phyloP scores from a whole-genome alignment of 768 basidiomycete genomes.

The Agaricus sinodeliciosus region DNA sequence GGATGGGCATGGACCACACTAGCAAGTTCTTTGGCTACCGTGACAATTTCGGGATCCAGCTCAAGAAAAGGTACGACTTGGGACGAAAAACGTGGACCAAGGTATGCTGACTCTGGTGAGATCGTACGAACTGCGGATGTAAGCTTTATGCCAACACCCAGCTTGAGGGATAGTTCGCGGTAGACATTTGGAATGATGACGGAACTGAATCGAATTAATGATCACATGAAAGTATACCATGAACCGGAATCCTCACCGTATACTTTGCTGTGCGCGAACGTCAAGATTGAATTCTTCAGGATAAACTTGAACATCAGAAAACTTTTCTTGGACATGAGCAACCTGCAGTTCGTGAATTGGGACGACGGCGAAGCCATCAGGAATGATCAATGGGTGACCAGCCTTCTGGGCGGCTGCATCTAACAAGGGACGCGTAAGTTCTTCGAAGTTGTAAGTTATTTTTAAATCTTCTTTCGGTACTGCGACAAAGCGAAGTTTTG shows the following conservation, averaged over 20 bases:
- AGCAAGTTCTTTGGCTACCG: conserved; percentile 50
- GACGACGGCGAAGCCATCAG: conserved; percentile 31
- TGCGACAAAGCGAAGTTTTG: conserved; percentile 40
- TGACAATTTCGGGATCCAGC: conserved; percentile 42
- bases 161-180: conserved; percentile 42
- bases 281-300: conserved; percentile 35
- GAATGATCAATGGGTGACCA: conserved; percentile 26
- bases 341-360: conserved; percentile 54
- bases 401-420: conserved; percentile 30
- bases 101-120: conserved; percentile 50
- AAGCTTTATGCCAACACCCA: conserved; percentile 48
- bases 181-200: conserved; percentile 43
- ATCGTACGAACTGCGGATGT: conserved; percentile 55
- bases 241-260: conserved; percentile 30
- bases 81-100: conserved; percentile 49
- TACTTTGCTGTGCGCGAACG: conserved; percentile 45
- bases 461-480: conserved; percentile 36
- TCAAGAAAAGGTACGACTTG: conserved; percentile 43
- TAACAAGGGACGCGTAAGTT: conserved; percentile 32
- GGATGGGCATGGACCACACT: conserved; percentile 42
- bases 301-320: conserved; percentile 37
- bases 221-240: neutral
- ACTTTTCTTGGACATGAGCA: conserved; percentile 42
- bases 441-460: conserved; percentile 47
- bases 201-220: conserved; percentile 31